Percentiles rank a stretch among this genome's conserved stretches.
Conservation (phyloP, 495 filamentous ascomycete genomes). For the Lasiosphaeria miniovina region DNA sequence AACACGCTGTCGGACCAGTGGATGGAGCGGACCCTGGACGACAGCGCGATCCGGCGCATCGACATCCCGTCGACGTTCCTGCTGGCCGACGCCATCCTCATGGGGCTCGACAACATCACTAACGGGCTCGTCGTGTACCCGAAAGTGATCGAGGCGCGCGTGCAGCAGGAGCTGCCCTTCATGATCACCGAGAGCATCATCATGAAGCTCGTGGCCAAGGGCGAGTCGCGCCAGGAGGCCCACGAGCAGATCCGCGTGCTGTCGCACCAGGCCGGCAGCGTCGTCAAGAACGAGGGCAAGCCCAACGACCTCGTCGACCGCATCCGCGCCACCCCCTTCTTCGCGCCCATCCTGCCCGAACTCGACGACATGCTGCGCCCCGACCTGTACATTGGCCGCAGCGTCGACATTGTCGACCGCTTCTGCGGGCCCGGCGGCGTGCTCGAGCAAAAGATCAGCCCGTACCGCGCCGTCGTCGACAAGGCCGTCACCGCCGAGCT, state of each 20-base stretch:
- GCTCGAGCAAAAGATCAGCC: not conserved
- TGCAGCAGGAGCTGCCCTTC: constrained; percentile 83
- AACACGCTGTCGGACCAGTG: constrained; percentile 83
- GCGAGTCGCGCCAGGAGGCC: constrained; percentile 79
- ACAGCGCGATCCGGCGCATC: constrained; percentile 34
- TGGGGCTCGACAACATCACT: constrained; percentile 78
- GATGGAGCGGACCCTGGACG: constrained; percentile 60
- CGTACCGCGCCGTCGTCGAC: not conserved
- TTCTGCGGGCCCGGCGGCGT: constrained; percentile 30
- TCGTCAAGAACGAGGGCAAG: constrained; percentile 75
- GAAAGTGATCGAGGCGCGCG: constrained; percentile 62
- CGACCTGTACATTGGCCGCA: constrained; percentile 62
- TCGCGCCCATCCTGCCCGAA: constrained; percentile 74
- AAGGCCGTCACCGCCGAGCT: too few species aligned
- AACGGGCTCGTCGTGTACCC: constrained; percentile 86
- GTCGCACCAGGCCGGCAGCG: constrained; percentile 75
- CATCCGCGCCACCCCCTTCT: constrained; percentile 72
- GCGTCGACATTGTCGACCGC: constrained; percentile 43
- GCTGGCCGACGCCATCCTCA: constrained; percentile 75
- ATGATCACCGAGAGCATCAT: constrained; percentile 87
- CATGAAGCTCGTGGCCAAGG: constrained; percentile 76
- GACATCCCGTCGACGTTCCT: constrained; percentile 78
- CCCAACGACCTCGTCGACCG: constrained; percentile 82
- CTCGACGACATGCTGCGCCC: constrained; percentile 74
- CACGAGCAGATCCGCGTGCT: constrained; percentile 91